Evolutionary conservation across 2,329 filamentous ascomycete genomes (phyloP).

Genomic region (Hypoxylon rubiginosum): DNA sequence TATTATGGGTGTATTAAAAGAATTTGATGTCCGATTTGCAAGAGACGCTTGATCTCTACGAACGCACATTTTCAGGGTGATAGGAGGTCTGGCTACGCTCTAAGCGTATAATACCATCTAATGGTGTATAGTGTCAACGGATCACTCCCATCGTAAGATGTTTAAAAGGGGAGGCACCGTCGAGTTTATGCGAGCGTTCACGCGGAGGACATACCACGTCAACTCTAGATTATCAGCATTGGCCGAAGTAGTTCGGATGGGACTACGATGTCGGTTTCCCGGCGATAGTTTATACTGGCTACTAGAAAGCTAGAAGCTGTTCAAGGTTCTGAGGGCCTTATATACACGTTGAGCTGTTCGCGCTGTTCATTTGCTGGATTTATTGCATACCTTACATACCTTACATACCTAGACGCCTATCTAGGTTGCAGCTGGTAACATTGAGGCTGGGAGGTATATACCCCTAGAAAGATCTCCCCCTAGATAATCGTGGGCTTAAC

Average conservation of each 20-base stretch:
- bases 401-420: neutral
- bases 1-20: constrained; percentile 87
- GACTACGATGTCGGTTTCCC: constrained; percentile 9
- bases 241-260: constrained; percentile 9
- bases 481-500: neutral
- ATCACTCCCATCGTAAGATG: constrained; percentile 32
- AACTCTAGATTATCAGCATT: constrained; percentile 3
- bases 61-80: neutral
- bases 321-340: constrained; percentile 6
- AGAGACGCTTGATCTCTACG: constrained; percentile 49
- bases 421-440: neutral
- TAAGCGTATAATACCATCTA: constrained; percentile 15
- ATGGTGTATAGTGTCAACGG: constrained; percentile 24
- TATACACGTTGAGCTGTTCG: constrained; percentile 8
- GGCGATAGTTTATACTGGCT: constrained; percentile 14
- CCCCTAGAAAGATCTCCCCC: neutral
- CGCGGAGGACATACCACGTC: constrained; percentile 17
- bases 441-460: neutral
- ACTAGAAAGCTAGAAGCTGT: constrained; percentile 3
- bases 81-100: constrained; percentile 3
- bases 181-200: constrained; percentile 9
- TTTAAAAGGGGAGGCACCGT: constrained; percentile 16
- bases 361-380: neutral
- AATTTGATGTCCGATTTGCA: constrained; percentile 82
- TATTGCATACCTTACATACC: neutral